phyloP scores from a whole-genome alignment of 495 filamentous ascomycete species.

The Pseudotulostoma volvatum region DNA sequence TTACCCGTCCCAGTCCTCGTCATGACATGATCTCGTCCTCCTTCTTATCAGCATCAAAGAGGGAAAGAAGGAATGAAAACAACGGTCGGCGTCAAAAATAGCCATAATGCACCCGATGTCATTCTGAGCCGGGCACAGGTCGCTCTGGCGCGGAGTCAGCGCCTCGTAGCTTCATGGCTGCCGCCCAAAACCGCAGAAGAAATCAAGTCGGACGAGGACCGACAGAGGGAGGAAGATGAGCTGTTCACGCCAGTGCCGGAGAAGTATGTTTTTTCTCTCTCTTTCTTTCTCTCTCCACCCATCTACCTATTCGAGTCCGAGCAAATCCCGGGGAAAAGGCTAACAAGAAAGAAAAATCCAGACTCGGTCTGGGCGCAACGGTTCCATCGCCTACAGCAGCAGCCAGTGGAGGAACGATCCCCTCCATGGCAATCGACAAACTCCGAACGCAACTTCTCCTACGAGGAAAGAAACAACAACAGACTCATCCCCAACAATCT shows the following conservation, averaged over 20 bases:
- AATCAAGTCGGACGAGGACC: constrained; percentile 24
- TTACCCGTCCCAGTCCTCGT: no score
- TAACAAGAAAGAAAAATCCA: no score
- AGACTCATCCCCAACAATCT: no score
- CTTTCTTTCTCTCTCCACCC: background rate
- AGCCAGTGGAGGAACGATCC: no score
- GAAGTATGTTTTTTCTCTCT: constrained; percentile 19
- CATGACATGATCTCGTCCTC: no score
- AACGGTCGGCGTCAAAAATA: no score
- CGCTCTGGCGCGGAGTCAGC: constrained; percentile 32
- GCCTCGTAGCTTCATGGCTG: constrained; percentile 36
- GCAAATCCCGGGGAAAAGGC: background rate
- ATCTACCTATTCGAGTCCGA: background rate
- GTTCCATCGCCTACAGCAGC: constrained; percentile 22
- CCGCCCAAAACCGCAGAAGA: constrained; percentile 30
- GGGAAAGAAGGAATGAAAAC: constrained; percentile 1
- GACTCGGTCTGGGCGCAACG: constrained; percentile 32
- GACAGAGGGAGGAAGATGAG: constrained; percentile 33
- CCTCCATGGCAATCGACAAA: constrained; percentile 30
- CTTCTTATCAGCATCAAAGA: no score
- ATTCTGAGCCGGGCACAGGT: constrained; percentile 35
- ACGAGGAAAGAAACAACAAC: no score
- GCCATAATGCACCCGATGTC: constrained; percentile 26
- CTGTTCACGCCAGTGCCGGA: constrained; percentile 36
- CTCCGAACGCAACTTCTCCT: constrained; percentile 32